Evolutionary conservation across 805 yeast species (phyloP), one percentile per base, ranked within the genome.

Genomic region (Aciculoconidium aculeatum): DNA sequence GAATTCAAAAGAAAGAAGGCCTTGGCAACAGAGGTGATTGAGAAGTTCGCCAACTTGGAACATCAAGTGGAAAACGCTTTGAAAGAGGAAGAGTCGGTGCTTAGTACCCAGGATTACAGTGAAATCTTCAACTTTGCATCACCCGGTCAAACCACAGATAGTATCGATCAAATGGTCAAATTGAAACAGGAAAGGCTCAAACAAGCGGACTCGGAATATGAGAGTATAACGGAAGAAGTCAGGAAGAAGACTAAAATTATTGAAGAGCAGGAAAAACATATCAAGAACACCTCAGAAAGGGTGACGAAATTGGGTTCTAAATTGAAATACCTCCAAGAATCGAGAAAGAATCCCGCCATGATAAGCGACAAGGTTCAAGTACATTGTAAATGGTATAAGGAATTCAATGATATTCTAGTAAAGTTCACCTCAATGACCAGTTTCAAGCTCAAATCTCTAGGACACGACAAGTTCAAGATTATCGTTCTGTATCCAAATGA

Each of bases 1-100:
- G 45, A 47, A 11, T 51, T 53, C 33, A 39, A 39, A 15, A 37
- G 41, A 2, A 51, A 58, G 15, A 25, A 41, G 5, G 37, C 39
- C 3, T 54, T 58, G 11, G 42, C 62, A 13, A 51, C 50, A 7
- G 39, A 36, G 5, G 35, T 58, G 6, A 35, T 56, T 2, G 41
- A 30, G 2, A 58, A 57, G 8, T 37, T 59, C 1, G 18, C 23
- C 5, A 21, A 13, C 7, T 23, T 58, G 21, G 54, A 55, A 27
- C 30, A 19, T 4, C 36, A 46, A 27, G 31, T 53, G 5, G 32
- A 41, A 10, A 29, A 29, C 11, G 31, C 35, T 3, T 18, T 42
- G 4, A 24, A 36, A 5, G 35, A 40, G 15, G 43, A 40, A 20
- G 27, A 31, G 15, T 21, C 30, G 8, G 19, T 25, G 3, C 21